Base-by-base conservation (phyloP, 495 filamentous ascomycete genomes). In the Daldinia vernicosa region DNA sequence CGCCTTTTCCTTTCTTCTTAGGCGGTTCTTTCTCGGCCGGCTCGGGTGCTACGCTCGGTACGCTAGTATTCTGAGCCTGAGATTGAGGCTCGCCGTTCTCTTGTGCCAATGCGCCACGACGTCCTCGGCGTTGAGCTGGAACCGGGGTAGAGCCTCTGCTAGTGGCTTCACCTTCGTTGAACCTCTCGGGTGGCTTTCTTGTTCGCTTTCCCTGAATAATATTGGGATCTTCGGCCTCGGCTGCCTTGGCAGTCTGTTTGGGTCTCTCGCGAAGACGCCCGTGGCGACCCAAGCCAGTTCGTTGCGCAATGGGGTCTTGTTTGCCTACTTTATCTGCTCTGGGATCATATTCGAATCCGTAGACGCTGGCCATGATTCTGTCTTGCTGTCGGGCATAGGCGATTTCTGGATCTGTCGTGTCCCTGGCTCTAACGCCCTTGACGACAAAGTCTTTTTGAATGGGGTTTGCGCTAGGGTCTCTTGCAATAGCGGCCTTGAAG, bases 241-340 rank as follows among this genome's bases (percentile, higher is more conserved):
- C 81, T 12, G 78, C 83, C 64, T 83, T 84, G 50, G 80, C 80
- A 1, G 82, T 84, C 58, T 80, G 78, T 60, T 80, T 84, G 4
- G 77, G 77, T 53, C 81, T 79, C n/a, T 83, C 78, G 26, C 83
- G 79, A 22, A 84, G 74, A 28, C 83, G 71, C 50, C 78, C 77
- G 68, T 83, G 78, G n/a, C 78, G 65, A 14, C 66, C 73, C 37
- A 79, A 72, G 33, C 82, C 83, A 53, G 78, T 78, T 24, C 81
- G 83, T 60, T 85, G 83, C 33, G 80, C 81, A 14, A 81, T 74
- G 0, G 83, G 83, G 43, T 85, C 79, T 45, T 85, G 83, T 3
- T 67, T 69, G 22, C 82, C 83, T 15, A 84, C 69, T 51, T 71
- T 79, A 30, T 76, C 71, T 1, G 77, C 70, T 19, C 79, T 76